These are phyloP conservation scores for Kodamaea derodonti DNA, from an alignment of 1,139 yeast species.

Conservation along the genomic window DNA sequence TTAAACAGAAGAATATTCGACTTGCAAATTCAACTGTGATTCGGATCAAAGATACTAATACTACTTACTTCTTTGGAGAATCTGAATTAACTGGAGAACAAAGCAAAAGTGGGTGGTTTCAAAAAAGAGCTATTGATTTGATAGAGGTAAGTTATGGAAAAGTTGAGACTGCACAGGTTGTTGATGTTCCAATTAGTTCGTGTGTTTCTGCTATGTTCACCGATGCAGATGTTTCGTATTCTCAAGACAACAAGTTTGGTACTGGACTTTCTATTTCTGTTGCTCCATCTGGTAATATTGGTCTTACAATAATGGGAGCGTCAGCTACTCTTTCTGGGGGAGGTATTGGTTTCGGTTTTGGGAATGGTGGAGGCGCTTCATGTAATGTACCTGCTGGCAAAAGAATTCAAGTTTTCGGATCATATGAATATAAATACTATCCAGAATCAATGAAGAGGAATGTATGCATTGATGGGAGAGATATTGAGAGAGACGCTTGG, in stretches of 20 bases:
- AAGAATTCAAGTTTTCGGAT: conserved; percentile 16
- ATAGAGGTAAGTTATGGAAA: conserved; percentile 18
- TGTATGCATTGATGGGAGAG: not conserved
- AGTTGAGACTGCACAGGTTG: conserved; percentile 1
- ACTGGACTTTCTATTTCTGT: not conserved
- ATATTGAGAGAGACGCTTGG: not conserved
- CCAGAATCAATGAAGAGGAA: conserved; percentile 15
- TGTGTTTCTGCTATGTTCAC: conserved; percentile 17
- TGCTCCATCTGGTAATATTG: conserved; percentile 5
- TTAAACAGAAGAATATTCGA: conserved; percentile 10
- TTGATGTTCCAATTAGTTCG: conserved; percentile 15
- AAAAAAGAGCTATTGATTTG: conserved; percentile 11
- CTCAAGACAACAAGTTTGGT: conserved; percentile 11
- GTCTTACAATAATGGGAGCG: conserved; percentile 9
- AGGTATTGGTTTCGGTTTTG: conserved; percentile 11
- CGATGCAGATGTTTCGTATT: conserved; percentile 15
- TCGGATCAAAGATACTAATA: conserved; percentile 10
- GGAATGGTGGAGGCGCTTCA: conserved; percentile 13
- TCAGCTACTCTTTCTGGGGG: conserved; percentile 6
- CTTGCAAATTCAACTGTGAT: conserved; percentile 14
- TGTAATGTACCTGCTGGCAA: conserved; percentile 16
- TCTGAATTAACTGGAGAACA: conserved; percentile 7
- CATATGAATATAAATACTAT: conserved; percentile 10
- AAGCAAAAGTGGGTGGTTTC: not conserved
- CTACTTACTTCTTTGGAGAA: conserved; percentile 13